Base-by-base conservation (phyloP, 2,329 filamentous ascomycete species). In the Rhexocercosporidium sp. region DNA sequence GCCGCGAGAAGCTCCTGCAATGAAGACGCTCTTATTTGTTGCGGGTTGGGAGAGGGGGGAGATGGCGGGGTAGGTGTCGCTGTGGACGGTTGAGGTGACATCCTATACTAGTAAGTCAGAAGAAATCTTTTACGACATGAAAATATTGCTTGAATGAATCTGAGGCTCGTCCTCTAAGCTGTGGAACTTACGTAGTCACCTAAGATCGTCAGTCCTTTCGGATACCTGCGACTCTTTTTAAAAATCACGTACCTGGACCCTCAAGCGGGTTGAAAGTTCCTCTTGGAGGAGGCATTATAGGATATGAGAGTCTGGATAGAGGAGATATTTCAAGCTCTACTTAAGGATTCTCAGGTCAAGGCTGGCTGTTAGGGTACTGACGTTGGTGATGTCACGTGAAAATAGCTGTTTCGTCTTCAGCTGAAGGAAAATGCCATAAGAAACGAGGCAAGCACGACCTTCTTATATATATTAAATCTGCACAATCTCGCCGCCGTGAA, bases 1-100 rank as follows among this genome's bases (percentile, higher is more conserved):
- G 3, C 86, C 86, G 46, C 82, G 83, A 2, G 83, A 84, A 0
- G 83, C 86, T 9, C 86, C 87, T 0, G 82, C 86, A 60, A 90
- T 82, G 66, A 90, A 80, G 54, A 82, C 75, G 8, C 76, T 74
- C 61, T 79, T 78, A 82, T 71, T 41, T 76, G 73, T 31, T 79
- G 65, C 49, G 25, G 56, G 53, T 25, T n/a, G 37, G 78, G 20
- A 73, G 69, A 18, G 80, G 78, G 66, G 82, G 77, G 73, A 89
- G 51, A 74, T 88, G 66, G 77, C 79, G 0, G 82, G 79, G 73
- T 89, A 89, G 2, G 84, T 88, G 70, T 86, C 82, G 62, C 78
- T 75, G 73, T 82, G 73, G 47, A 74, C 66, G 14, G 69, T 71
- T 44, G 60, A 53, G 34, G 60, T 62, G 22, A 53, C 34, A 44